Evolutionary conservation across 2,329 filamentous ascomycete genomes (phyloP).

Genomic region (Amphichorda felina): DNA sequence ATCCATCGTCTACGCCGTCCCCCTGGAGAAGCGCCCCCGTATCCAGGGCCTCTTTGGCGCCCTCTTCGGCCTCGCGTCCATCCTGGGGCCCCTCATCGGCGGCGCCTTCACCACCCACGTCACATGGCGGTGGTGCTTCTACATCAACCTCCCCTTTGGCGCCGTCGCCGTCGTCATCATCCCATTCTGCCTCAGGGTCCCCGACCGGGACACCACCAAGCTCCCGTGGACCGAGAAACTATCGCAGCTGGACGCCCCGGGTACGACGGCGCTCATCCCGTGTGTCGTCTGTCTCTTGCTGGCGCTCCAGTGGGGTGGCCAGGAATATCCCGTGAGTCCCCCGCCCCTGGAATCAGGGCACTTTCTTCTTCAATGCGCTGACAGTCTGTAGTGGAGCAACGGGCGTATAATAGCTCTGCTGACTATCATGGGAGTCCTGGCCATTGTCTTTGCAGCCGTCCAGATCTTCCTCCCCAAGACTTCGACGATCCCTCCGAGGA

Average conservation of each 20-base stretch:
- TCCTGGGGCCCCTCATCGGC: conserved; percentile 35
- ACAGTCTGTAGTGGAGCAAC: conserved; percentile 28
- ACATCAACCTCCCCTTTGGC: conserved; percentile 13
- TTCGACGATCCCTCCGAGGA: conserved; percentile 27
- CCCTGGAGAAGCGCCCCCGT: conserved; percentile 1
- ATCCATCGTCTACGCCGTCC: conserved; percentile 1
- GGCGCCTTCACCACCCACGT: conserved; percentile 28
- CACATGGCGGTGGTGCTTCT: conserved; percentile 8
- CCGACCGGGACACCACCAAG: not conserved
- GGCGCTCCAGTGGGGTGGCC: conserved; percentile 34
- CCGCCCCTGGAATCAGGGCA: not conserved
- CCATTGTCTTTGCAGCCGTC: conserved; percentile 26
- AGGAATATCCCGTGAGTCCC: conserved; percentile 14
- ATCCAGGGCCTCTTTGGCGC: conserved; percentile 1
- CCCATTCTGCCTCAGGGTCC: not conserved
- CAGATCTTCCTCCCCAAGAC: conserved; percentile 21
- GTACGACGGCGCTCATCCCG: conserved; percentile 9
- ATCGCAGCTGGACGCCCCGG: not conserved
- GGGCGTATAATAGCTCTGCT: conserved; percentile 31
- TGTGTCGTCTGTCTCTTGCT: conserved; percentile 32
- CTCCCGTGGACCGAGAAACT: conserved; percentile 12
- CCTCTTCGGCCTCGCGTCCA: conserved; percentile 33
- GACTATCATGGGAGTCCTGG: conserved; percentile 22
- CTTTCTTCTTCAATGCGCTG: not conserved
- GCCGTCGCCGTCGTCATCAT: conserved; percentile 2